These are phyloP conservation scores for Lyophyllum decastes DNA, from an alignment of 768 basidiomycete genomes.

Conservation along the genomic window DNA sequence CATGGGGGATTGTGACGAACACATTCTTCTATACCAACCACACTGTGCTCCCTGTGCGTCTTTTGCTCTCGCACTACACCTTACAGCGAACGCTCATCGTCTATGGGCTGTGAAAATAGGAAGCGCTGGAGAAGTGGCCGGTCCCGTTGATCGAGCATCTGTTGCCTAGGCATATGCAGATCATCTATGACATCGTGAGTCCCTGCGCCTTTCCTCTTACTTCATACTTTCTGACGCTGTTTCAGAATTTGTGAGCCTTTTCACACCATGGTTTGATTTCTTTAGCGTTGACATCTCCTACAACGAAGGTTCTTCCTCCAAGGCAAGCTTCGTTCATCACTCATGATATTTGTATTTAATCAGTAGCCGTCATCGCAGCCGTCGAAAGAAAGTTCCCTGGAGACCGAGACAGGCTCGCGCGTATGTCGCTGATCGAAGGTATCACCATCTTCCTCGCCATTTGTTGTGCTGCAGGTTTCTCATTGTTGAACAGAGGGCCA, in stretches of 20 bases:
- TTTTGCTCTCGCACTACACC: not conserved
- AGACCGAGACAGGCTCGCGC: constrained; percentile 73
- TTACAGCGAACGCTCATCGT: not conserved
- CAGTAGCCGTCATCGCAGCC: constrained; percentile 35
- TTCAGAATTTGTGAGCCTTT: constrained; percentile 50
- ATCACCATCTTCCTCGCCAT: not conserved
- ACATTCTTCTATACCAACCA: constrained; percentile 98
- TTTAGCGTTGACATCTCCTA: not conserved
- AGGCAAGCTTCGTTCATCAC: constrained; percentile 39
- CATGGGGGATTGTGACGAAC: constrained; percentile 88
- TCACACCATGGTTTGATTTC: not conserved
- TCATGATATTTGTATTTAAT: not conserved
- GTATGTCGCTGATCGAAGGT: constrained; percentile 96
- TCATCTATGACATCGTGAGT: constrained; percentile 87
- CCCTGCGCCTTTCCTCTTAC: not conserved
- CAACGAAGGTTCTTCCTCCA: constrained; percentile 62
- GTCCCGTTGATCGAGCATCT: constrained; percentile 85
- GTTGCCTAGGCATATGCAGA: constrained; percentile 87
- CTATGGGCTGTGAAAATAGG: constrained; percentile 39
- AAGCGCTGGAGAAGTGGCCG: constrained; percentile 91
- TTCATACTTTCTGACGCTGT: not conserved
- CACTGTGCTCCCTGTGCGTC: constrained; percentile 82
- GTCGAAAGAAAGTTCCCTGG: constrained; percentile 91
- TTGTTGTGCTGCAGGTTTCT: not conserved
- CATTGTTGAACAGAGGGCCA: constrained; percentile 61